phyloP scores from a whole-genome alignment of 164 flowering plant genomes.

The Cinnamomum micranthum region DNA sequence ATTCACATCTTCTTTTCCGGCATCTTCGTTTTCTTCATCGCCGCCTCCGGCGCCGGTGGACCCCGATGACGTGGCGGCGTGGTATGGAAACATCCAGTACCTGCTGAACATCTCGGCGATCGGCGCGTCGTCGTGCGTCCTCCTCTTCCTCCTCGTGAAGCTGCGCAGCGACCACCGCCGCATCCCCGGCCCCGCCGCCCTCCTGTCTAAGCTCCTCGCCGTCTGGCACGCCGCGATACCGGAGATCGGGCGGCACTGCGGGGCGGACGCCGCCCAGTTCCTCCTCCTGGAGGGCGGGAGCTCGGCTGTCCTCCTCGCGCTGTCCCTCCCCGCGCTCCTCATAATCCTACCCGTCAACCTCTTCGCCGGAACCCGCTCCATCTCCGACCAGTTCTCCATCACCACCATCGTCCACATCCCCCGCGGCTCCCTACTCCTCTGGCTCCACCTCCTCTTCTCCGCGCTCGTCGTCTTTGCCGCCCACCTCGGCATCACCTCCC shows the following conservation, averaged over 20 bases:
- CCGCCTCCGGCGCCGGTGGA: neutral
- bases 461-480: conserved; percentile 59
- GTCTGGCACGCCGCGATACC: conserved; percentile 94
- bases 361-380: conserved; percentile 53
- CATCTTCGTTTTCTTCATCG: conserved; percentile 1
- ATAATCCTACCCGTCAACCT: conserved; percentile 75
- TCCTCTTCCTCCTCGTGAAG: conserved; percentile 81
- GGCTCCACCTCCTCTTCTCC: conserved; percentile 84
- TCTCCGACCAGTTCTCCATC: conserved; percentile 79
- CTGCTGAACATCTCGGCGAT: conserved; percentile 83
- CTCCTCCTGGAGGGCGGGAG: conserved; percentile 89
- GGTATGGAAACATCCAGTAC: conserved; percentile 97
- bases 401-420: conserved; percentile 76
- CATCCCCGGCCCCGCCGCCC: conserved; percentile 77
- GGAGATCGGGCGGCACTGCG: conserved; percentile 90
- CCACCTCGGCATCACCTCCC: conserved; percentile 60
- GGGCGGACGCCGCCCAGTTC: conserved; percentile 96
- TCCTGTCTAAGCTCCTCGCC: conserved; percentile 88
- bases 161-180: conserved; percentile 93
- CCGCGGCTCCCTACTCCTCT: conserved; percentile 68
- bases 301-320: conserved; percentile 48
- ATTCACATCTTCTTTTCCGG: conserved; percentile 2
- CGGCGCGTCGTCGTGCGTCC: conserved; percentile 66
- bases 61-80: conserved; percentile 19
- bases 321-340: conserved; percentile 43